Evolutionary conservation across 2,329 filamentous ascomycete genomes (phyloP), one percentile per base, ranked within the genome.

Genomic region (Xylaria sp.): DNA sequence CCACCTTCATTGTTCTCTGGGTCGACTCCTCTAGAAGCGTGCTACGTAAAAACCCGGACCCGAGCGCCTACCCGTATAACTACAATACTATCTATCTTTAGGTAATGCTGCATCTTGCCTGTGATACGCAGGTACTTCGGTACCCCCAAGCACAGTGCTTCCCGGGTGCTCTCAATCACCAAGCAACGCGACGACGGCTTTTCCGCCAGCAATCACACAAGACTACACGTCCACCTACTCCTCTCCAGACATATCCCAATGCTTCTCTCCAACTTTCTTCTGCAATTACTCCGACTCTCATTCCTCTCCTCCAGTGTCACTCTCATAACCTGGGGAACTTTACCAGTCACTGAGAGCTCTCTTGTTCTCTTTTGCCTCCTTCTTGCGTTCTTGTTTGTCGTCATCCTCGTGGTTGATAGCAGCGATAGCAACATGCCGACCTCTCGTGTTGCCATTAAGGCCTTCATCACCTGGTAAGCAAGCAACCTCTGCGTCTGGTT

Each of bases 391-490:
- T 40, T 1, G 1, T 33, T 13, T 37, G 11, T 51, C 31, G 6
- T 23, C 11, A 11, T 40, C 25, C 6, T 33, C n/a, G 15, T 41
- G 31, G 35, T n/a, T 4, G 9, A 29, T 3, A 15, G 17, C 23
- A 23, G 3, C 4, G 7, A 19, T 10, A 46, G 6, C 29, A 47
- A 52, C 13, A 53, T 53, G 54, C 17, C 25, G 8, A 7, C 4
- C 19, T 10, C 40, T 9, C 41, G 41, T 11, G 9, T 33, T 27
- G 48, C 43, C 27, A 10, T 17, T 15, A 58, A 54, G 43, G 49
- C 54, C 31, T 13, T 31, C 7, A 58, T 58, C 9, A 62, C 54
- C 38, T 54, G 23, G 60, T 62, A 58, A 62, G 59, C 2, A 46
- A 53, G 35, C 10, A 5, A n/a, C 21, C 27, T 33, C 13, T 46